Evolutionary conservation across 23 red algal genomes (phyloP), one percentile per base, ranked within the genome.

Genomic region (Pyropia yezoensis): DNA sequence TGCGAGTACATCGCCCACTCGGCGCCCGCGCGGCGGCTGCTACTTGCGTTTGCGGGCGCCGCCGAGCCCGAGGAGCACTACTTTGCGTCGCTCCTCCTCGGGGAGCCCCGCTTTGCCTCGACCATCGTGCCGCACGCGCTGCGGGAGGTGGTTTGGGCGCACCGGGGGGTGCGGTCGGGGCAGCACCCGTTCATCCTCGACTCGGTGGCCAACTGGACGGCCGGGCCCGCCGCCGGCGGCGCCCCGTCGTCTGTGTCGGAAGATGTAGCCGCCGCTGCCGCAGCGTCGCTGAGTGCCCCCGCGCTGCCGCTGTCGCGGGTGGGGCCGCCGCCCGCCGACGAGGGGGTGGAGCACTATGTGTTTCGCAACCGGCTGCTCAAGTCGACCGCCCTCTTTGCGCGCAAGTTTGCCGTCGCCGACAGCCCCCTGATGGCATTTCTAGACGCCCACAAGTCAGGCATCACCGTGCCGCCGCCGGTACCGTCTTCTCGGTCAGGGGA

Each of bases 161-260:
- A 83, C 54, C 60, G 79, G 47, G 87, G 80, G 21, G 61, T 77
- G 65, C 80, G 77, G 33, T 79, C 78, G 21, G 87, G 77, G 17
- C 87, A 91, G 57, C 87, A 91, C 61, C 87, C 87, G 21, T 83
- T 83, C 70, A 70, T 78, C n/a, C 60, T 91, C 18, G 87, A 91
- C 67, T 30, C 52, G 52, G 19, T 29, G 11, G 27, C 24, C 14
- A 29, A 67, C 23, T 47, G 39, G 39, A 47, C 39, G 39, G 39
- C 39, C 4, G 39, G 39, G 39, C 39, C 39, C 39, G 39, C 39
- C 39, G 39, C 39, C 0, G 39, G 39, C 11, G 39, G 39, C 39
- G 39, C 39, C 39, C 39, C 39, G 39, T 47, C 39, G 39, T 47
- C 39, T 47, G 39, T 47, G 11, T 47, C 39, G 1, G 39, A 47